Evolutionary conservation across 176 grass and related monocot species (phyloP).

Genomic region (Cenchrus americanus): DNA sequence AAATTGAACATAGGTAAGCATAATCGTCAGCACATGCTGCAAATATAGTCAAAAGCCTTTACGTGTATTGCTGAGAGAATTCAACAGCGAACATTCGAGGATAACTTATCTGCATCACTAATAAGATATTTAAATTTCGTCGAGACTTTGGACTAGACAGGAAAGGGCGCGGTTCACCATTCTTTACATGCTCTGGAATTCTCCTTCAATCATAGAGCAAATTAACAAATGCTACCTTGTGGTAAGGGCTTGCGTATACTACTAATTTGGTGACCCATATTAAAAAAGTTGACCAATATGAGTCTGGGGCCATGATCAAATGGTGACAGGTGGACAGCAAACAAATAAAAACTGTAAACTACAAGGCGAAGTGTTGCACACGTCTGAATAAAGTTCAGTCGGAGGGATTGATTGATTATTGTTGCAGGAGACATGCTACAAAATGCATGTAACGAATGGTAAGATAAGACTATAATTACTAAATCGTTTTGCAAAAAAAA

Average conservation of each 20-base stretch:
- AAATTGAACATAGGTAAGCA: conserved; percentile 32
- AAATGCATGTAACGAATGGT: not conserved
- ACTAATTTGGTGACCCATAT: not conserved
- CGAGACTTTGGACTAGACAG: not conserved
- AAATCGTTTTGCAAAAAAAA: no score
- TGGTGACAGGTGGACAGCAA: conserved; percentile 17
- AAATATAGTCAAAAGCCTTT: conserved; percentile 17
- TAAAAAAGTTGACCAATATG: not conserved
- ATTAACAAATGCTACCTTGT: conserved; percentile 25
- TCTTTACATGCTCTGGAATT: conserved; percentile 19
- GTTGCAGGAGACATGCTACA: conserved; percentile 5
- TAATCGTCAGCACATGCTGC: not conserved
- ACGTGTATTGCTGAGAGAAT: not conserved
- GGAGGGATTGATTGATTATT: not conserved
- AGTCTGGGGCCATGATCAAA: not conserved
- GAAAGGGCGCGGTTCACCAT: not conserved
- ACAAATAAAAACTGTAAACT: conserved; percentile 24
- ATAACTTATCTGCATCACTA: not conserved
- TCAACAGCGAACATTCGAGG: not conserved
- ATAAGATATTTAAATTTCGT: not conserved
- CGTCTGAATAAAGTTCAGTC: conserved; percentile 10
- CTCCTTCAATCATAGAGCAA: conserved; percentile 30
- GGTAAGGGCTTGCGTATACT: not conserved
- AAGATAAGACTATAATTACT: not conserved
- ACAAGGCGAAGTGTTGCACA: conserved; percentile 4